A percentile compares a stretch with the other conserved stretches of the same genome.
Conservation (phyloP, 345 rosid genomes). For the Noccaea caerulescens region DNA sequence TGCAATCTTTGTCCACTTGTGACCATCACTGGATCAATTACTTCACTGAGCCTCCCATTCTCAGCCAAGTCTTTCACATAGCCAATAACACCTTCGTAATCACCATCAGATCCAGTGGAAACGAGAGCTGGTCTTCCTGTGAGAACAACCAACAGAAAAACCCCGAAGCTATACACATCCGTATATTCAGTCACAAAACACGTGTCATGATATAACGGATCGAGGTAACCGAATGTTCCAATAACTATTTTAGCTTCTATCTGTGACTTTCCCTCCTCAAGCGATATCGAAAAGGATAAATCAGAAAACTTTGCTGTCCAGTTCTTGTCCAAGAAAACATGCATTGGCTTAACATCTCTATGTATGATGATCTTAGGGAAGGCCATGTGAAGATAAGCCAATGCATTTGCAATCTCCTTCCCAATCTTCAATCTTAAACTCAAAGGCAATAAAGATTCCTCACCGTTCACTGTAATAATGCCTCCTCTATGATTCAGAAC, state of each 20-base stretch:
- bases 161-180: constrained; percentile 29
- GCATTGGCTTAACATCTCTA: constrained; percentile 22
- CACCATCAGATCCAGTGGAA: background rate
- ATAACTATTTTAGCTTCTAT: background rate
- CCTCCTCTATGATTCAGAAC: constrained; percentile 22
- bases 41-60: constrained; percentile 26
- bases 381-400: constrained; percentile 28
- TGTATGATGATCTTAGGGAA: constrained; percentile 23
- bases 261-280: background rate
- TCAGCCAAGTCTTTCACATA: constrained; percentile 3
- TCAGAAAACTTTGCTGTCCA: constrained; percentile 24
- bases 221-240: constrained; percentile 22
- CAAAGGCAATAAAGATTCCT: constrained; percentile 6
- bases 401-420: constrained; percentile 26
- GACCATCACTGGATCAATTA: constrained; percentile 20
- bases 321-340: constrained; percentile 28
- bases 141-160: constrained; percentile 9
- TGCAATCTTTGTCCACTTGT: constrained; percentile 20
- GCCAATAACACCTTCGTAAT: background rate
- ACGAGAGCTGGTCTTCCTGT: constrained; percentile 3
- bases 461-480: background rate
- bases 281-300: constrained; percentile 10
- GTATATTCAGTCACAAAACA: constrained; percentile 24
- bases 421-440: constrained; percentile 5
- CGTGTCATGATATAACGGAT: constrained; percentile 6